Base-by-base conservation (phyloP, 2,329 filamentous ascomycete genomes). In the Orbilia oligospora region DNA sequence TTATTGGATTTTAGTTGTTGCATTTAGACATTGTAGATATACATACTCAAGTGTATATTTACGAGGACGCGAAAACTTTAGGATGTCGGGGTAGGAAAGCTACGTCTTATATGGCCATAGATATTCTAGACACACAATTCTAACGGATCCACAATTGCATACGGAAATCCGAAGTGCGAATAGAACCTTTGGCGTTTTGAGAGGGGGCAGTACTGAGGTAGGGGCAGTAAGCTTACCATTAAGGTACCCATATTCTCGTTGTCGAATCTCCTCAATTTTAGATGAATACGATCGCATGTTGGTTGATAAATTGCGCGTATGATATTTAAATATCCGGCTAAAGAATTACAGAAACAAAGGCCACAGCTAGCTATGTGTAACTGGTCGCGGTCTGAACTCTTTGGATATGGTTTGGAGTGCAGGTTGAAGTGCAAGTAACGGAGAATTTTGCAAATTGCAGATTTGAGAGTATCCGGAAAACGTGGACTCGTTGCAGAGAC, bases 211-310 rank as follows among this genome's bases (percentile, higher is more conserved):
- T 38, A 18, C 18, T 36, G 14, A 24, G 10, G 33, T 36, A 12
- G 12, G 46, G 14, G 53, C 20, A 8, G 30, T 36, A 63, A 71
- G 49, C 72, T 68, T 71, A 77, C 73, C 61, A 16, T 71, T 71
- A 6, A 77, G 46, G 38, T 77, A 77, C 18, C 61, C 67, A 27
- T 71, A 77, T 24, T 77, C 73, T 22, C 71, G 71, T 38, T 61
- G 67, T 33, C 73, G 63, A 44, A 77, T 77, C 16, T 77, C 73
- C 16, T 77, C 51, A 3, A 77, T 67, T 36, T 71, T 77, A n/a
- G 67, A 55, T 12, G 73, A 67, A 38, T 77, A 77, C 3, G 73
- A 71, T 14, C 22, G 73, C 73, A 77, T 71, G 0, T 48, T 41
- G 9, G 6, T 30, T 6, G n/a, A 20, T n/a, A 1, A 12, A 46